Conservation (phyloP, 371 early-diverging fungal genomes). For the Mortierella sp. region DNA sequence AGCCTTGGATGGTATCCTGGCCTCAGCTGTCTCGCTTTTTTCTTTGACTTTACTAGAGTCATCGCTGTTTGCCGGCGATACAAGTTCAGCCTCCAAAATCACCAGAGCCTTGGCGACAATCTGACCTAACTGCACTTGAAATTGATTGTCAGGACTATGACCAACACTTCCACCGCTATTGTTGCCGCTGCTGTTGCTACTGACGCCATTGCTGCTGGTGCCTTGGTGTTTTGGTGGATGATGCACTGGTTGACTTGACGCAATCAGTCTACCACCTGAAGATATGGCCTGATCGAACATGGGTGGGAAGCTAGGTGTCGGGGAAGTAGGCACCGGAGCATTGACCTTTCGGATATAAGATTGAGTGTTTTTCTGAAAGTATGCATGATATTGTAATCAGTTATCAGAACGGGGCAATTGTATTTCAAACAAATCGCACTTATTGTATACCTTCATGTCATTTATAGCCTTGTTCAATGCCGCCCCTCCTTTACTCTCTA, state of each 20-base stretch:
- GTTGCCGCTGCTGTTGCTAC: slow-evolving; percentile 5
- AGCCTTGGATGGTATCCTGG: slow-evolving; percentile 25
- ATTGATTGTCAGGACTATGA: slow-evolving; percentile 24
- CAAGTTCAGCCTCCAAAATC: slow-evolving; percentile 66
- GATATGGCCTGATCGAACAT: slow-evolving; percentile 46
- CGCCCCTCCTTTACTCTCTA: slow-evolving; percentile 61
- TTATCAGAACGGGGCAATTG: not conserved
- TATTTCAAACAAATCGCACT: not conserved
- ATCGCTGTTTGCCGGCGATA: slow-evolving; percentile 30
- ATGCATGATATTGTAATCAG: not conserved
- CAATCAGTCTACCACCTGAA: slow-evolving; percentile 22
- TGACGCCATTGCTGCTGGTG: not conserved
- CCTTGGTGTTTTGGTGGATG: slow-evolving; percentile 9
- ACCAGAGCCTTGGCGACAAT: slow-evolving; percentile 67
- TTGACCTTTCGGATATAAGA: slow-evolving; percentile 49
- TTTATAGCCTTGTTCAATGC: slow-evolving; percentile 71
- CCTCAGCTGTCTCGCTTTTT: not conserved
- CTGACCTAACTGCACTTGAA: slow-evolving; percentile 64
- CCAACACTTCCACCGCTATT: not conserved
- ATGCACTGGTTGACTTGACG: slow-evolving; percentile 30
- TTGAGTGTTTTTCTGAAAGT: slow-evolving; percentile 52
- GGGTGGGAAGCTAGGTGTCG: slow-evolving; percentile 38
- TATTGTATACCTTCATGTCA: slow-evolving; percentile 62
- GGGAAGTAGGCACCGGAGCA: slow-evolving; percentile 1
- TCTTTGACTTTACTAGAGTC: slow-evolving; percentile 2